Evolutionary conservation across 345 rosid species (phyloP), one percentile per base, ranked within the genome.

Genomic region (Triadica sebifera): DNA sequence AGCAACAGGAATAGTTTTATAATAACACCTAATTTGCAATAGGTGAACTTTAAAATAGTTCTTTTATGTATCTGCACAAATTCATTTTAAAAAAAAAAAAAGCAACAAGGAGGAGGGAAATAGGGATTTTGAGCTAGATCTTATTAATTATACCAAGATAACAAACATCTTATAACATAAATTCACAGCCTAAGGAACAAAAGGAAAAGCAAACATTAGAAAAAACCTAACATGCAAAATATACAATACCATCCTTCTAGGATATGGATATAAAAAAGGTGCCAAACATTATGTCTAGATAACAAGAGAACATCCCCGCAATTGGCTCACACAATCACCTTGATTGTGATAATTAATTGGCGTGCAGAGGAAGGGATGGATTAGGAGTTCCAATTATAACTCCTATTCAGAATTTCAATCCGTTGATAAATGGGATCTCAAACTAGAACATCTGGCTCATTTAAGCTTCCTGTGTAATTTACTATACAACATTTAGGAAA

Each of bases 401-500:
- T 43, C 70, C 39, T 65, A 58, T 62, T 16, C 68, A 39, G 45
- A 47, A 29, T 29, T 75, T 68, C 65, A 70, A 62, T 57, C 38
- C 24, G 22, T 16, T 39, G n/a, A 67, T 45, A 11, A 56, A 10
- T 12, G 17, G 24, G 65, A 17, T 72, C 72, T 86, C 79, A 89
- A 52, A 85, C 60, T 46, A 86, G 77, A 71, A 88, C 84, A 75
- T 88, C 92, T 20, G 91, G 89, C 81, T 91, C 94, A 20, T 70
- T 75, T 76, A 92, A 84, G 79, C 93, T 81, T 69, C 95, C 94
- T 0, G 75, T 62, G 74, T 86, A 95, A 81, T 92, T 89, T 81
- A 95, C 96, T 86, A 85, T 92, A 84, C 96, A 95, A 79, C 64
- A 73, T 29, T 77, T 70, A 4, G 97, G 98, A 75, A 95, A 95